Evolutionary conservation across 1,284 basidiomycete species (phyloP).

Genomic region (Puccinia brachypodii): DNA sequence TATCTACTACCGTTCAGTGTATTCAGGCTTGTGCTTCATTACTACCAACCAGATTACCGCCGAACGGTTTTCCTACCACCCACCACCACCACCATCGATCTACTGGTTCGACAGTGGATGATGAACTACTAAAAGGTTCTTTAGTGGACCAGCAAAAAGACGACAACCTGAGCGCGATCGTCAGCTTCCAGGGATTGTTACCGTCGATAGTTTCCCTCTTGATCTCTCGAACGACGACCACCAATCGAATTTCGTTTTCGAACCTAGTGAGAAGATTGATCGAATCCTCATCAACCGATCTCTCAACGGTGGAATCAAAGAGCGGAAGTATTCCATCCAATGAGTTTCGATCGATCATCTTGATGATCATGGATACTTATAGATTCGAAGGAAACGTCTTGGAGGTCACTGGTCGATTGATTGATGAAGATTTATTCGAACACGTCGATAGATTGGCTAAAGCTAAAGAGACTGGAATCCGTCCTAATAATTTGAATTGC

Average conservation of each 20-base stretch:
- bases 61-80: background rate
- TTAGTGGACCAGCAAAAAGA: background rate
- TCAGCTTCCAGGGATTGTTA: slow-evolving; percentile 69
- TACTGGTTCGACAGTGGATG: background rate
- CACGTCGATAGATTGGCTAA: slow-evolving; percentile 63
- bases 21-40: slow-evolving; percentile 68
- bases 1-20: slow-evolving; percentile 75
- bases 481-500: slow-evolving; percentile 18
- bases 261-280: slow-evolving; percentile 85
- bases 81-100: background rate
- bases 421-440: slow-evolving; percentile 78
- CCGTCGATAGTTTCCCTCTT: slow-evolving; percentile 81
- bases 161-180: slow-evolving; percentile 59
- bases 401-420: slow-evolving; percentile 77
- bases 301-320: slow-evolving; percentile 58
- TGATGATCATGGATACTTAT: slow-evolving; percentile 92
- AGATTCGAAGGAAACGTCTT: slow-evolving; percentile 86
- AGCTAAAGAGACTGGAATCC: slow-evolving; percentile 58
- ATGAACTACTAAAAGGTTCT: background rate
- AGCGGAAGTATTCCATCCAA: slow-evolving; percentile 64
- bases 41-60: background rate
- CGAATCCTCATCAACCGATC: slow-evolving; percentile 58
- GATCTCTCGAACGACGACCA: slow-evolving; percentile 72
- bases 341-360: slow-evolving; percentile 85
- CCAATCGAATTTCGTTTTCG: slow-evolving; percentile 83